Evolutionary conservation across 2,329 filamentous ascomycete genomes (phyloP), one percentile per base, ranked within the genome.

Genomic region (Lomentospora prolificans): DNA sequence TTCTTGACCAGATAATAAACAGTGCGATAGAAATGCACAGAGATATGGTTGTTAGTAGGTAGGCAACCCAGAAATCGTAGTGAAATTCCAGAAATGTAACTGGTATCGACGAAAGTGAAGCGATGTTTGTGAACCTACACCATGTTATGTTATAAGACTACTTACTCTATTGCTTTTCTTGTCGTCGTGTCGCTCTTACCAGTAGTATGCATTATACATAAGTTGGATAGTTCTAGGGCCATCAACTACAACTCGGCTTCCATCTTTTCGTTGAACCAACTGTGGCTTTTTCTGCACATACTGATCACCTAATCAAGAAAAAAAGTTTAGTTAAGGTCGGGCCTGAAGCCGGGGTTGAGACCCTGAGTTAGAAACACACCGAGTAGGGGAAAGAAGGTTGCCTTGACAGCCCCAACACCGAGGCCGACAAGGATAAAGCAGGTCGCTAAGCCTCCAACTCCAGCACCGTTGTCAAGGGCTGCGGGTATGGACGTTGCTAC

Each of bases 61-160:
- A 90, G 0, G 85, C 78, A n/a, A 88, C 76, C 79, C 81, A 90
- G 70, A 88, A 90, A 9, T 87, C 87, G 44, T 89, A 77, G 57
- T 88, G 85, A 61, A 86, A 82, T 69, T 89, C 86, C 81, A 64
- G 87, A 90, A 3, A 82, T 81, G 82, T 86, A 87, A 64, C 72
- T 73, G 57, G 86, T 74, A 67, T 84, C 82, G 14, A 79, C 83
- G 39, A 77, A 50, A 87, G 73, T 4, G 84, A 81, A 44, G 87
- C 87, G 24, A 87, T 68, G 63, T 89, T 89, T 71, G 89, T 86
- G 68, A 84, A 78, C 56, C 87, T 74, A 19, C 17, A 39, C 25
- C 10, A 4, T 9, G 4, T 30, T 19, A 24, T 9, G 1, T 6
- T 19, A 24, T 5, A n/a, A 25, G 19, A 30, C 9, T 24, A 25